Evolutionary conservation across 108 stramenopile genomes (phyloP), one percentile per base, ranked within the genome.

Genomic region (Chaetoceros muelleri): DNA sequence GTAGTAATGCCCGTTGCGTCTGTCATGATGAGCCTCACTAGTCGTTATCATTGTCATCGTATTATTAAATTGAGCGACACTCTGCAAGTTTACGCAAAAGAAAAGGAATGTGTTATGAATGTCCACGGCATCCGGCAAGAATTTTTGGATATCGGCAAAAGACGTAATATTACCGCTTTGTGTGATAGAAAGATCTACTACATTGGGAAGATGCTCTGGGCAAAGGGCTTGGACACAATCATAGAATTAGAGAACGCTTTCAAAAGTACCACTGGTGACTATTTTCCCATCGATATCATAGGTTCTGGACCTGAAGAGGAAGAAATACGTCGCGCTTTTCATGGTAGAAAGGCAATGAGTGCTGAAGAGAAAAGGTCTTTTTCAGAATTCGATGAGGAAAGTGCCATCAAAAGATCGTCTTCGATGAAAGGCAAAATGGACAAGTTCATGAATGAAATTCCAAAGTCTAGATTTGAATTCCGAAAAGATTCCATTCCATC

Each of bases 51-150:
- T 62, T 93, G 91, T 57, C 74, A 88, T 58, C 66, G 70, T 51
- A 76, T 93, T 13, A 70, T 93, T 46, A 85, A 85, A 50, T 56
- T 93, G 17, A 71, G 67, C 23, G 64, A 61, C 17, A 74, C 80
- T 1, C 49, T 93, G 48, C 84, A 82, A 52, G 55, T 65, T 20
- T 81, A 72, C 62, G 73, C 62, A 16, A 73, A 77, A 5, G 70
- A 76, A 27, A 81, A 72, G 48, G 86, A 93, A 61, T 55, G 73
- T 24, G 63, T 84, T 2, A 70, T 65, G 46, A 93, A 93, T 67
- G 85, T 88, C 2, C 91, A 93, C 67, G 91, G 91, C 24, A 79
- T 93, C 48, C 82, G 91, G 52, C 44, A 62, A 26, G 79, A 75
- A 19, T 93, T 82, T 66, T 63, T 93, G 46, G 60, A 65, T 0